A percentile compares a stretch with the other conserved stretches of the same genome.
These are phyloP conservation scores for Nicotiana otophora DNA, from an alignment of 257 asterid genomes.

Conservation along the genomic window DNA sequence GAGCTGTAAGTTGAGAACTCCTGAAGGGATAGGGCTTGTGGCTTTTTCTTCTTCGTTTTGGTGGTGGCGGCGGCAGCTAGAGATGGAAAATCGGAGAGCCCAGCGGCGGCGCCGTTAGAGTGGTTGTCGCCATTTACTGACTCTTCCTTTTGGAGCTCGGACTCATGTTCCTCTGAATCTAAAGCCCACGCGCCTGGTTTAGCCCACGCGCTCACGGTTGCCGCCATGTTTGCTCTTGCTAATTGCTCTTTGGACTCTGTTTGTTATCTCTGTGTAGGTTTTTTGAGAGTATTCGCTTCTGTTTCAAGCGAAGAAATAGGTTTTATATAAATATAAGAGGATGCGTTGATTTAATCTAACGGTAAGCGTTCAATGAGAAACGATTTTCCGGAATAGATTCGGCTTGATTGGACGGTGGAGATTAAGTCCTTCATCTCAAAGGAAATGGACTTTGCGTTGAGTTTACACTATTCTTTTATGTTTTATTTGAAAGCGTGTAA, in stretches of 20 bases:
- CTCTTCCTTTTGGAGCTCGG: slow-evolving; percentile 49
- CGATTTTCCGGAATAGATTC: slow-evolving; percentile 6
- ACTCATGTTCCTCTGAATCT: slow-evolving; percentile 78
- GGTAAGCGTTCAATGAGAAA: slow-evolving; percentile 9
- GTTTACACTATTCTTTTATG: neutral
- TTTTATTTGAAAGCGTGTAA: neutral
- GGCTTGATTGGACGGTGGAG: slow-evolving; percentile 21
- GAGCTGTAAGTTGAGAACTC: slow-evolving; percentile 43
- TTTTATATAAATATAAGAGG: neutral
- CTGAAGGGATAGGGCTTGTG: slow-evolving; percentile 49
- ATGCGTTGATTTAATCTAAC: slow-evolving; percentile 33
- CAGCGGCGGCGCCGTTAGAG: slow-evolving; percentile 19
- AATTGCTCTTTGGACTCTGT: slow-evolving; percentile 1
- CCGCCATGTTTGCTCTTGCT: slow-evolving; percentile 59
- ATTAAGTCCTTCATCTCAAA: slow-evolving; percentile 9
- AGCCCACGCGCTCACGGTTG: slow-evolving; percentile 73
- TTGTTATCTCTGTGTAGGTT: slow-evolving; percentile 29
- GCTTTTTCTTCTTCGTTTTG: slow-evolving; percentile 68
- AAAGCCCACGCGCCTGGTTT: slow-evolving; percentile 97
- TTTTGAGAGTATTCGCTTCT: slow-evolving; percentile 36
- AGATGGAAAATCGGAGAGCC: slow-evolving; percentile 56
- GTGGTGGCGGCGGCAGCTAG: slow-evolving; percentile 55
- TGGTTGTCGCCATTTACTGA: slow-evolving; percentile 14
- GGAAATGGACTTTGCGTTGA: neutral
- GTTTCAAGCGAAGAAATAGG: slow-evolving; percentile 22